Conservation (phyloP, 108 stramenopile species). For the Nannochloropsis gaditana region DNA sequence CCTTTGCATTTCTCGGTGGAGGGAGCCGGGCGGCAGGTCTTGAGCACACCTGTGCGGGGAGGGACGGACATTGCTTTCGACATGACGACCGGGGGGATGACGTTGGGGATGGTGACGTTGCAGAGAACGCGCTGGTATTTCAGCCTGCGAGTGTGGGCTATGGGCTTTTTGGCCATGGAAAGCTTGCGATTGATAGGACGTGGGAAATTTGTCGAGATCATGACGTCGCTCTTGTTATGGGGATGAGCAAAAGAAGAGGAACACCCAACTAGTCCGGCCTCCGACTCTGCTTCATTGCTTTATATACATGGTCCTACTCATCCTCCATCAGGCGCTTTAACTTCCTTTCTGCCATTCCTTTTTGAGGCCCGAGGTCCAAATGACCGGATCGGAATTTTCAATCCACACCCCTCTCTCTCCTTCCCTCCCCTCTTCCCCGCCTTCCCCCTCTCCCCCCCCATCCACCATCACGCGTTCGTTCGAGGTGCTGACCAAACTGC, state of each 20-base stretch:
- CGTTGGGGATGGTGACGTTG: not conserved
- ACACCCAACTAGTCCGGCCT: no score
- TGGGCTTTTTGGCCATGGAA: not conserved
- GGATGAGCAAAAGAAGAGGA: not conserved
- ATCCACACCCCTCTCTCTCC: constrained; percentile 12
- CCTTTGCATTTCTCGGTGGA: constrained; percentile 5
- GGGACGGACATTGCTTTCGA: not conserved
- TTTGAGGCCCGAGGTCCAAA: constrained; percentile 19
- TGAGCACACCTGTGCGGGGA: not conserved
- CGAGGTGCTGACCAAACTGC: constrained; percentile 48
- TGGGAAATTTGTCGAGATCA: constrained; percentile 1
- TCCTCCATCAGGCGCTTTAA: not conserved
- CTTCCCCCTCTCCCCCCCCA: constrained; percentile 28
- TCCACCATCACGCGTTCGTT: constrained; percentile 32
- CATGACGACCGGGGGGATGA: not conserved
- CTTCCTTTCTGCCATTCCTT: not conserved
- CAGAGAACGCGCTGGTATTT: not conserved
- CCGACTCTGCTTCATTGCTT: no score
- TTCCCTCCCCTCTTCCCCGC: constrained; percentile 34
- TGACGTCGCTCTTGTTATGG: not conserved
- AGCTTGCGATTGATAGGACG: constrained; percentile 15
- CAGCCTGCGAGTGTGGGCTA: not conserved
- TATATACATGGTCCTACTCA: no score
- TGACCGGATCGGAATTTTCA: not conserved
- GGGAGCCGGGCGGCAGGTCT: not conserved